These are phyloP conservation scores for Linderniella brevidens DNA, from an alignment of 257 asterid species.

Conservation along the genomic window DNA sequence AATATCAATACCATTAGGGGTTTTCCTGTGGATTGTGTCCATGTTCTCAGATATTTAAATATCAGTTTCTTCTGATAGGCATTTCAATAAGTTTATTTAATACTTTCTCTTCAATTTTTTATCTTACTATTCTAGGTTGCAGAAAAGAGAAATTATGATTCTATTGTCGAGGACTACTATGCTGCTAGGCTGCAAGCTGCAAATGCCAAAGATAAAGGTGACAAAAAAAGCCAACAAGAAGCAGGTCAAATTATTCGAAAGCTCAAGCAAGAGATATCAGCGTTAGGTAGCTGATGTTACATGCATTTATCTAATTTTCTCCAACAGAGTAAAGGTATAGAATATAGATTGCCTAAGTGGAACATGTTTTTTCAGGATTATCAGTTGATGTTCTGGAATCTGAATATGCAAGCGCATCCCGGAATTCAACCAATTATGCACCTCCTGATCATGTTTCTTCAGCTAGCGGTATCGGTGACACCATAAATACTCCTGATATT, in stretches of 20 bases:
- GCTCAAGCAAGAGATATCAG: conserved; percentile 69
- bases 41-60: too few species aligned
- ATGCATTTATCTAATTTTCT: conserved; percentile 13
- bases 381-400: conserved; percentile 57
- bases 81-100: too few species aligned
- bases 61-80: too few species aligned
- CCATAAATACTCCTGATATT: conserved; percentile 13
- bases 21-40: too few species aligned
- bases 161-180: conserved; percentile 59
- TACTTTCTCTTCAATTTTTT: too few species aligned
- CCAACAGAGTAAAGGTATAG: conserved; percentile 9
- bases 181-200: conserved; percentile 78
- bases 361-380: conserved; percentile 40
- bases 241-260: conserved; percentile 63
- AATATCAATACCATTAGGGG: too few species aligned
- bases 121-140: conserved; percentile 21
- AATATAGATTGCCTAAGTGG: conserved; percentile 10
- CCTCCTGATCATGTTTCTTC: conserved; percentile 20
- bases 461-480: conserved; percentile 19
- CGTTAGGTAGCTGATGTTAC: conserved; percentile 46
- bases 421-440: conserved; percentile 22
- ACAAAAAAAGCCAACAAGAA: conserved; percentile 65
- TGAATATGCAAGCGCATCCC: conserved; percentile 37
- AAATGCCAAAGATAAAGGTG: conserved; percentile 64
- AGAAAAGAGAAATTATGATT: conserved; percentile 35